Evolutionary conservation across 2,329 filamentous ascomycete genomes (phyloP).

Genomic region (Alternaria metachromatica): DNA sequence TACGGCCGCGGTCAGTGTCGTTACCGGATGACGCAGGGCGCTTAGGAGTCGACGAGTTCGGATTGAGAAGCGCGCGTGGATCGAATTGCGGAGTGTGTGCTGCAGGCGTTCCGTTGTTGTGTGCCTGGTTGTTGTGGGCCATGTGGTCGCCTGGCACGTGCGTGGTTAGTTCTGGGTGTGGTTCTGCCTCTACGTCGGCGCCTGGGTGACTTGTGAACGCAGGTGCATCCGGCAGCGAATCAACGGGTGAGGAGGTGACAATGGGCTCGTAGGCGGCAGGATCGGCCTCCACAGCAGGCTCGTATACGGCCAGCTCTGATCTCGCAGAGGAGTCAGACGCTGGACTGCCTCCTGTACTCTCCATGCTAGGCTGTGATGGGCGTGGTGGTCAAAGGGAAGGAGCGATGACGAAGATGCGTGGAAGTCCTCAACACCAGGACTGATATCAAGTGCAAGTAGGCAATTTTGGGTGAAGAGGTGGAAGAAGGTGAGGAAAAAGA

Average conservation of each 20-base stretch:
- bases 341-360: not conserved
- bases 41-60: conserved; percentile 37
- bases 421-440: not conserved
- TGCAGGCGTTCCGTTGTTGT: conserved; percentile 18
- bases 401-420: not conserved
- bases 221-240: not conserved
- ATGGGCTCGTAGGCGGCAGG: not conserved
- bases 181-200: not conserved
- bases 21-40: conserved; percentile 36
- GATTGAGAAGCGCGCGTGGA: conserved; percentile 44
- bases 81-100: conserved; percentile 27
- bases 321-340: not conserved
- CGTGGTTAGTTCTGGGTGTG: conserved; percentile 22
- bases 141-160: conserved; percentile 27
- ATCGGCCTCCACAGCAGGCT: not conserved
- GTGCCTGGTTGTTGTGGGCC: conserved; percentile 11
- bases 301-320: not conserved
- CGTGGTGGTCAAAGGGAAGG: not conserved
- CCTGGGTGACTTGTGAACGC: conserved; percentile 6
- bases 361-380: not conserved
- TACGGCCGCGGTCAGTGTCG: conserved; percentile 30
- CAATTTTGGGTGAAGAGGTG: not conserved
- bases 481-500: not conserved
- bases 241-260: not conserved
- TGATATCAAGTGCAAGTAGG: not conserved